Percentiles rank a stretch among this genome's conserved stretches.
Evolutionary conservation across 306 rosid species (phyloP).

Genomic region (Astragalus glycyphyllos): DNA sequence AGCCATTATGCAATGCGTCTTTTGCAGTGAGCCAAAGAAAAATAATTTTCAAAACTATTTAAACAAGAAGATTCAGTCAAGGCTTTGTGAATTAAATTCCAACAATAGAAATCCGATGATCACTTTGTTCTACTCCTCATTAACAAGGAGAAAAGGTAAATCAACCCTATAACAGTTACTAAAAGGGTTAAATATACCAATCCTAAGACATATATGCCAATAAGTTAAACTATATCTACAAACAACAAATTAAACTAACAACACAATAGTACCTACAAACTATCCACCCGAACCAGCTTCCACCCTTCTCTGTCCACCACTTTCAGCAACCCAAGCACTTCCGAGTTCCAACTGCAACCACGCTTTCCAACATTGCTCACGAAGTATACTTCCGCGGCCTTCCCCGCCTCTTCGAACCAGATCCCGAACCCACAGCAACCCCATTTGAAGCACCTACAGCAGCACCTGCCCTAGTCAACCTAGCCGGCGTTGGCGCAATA

Average conservation of each 20-base stretch:
- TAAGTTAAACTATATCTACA: constrained; percentile 45
- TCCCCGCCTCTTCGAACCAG: constrained; percentile 62
- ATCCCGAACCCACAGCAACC: background rate
- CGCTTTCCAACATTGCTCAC: constrained; percentile 7
- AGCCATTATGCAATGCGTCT: background rate
- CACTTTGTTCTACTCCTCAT: constrained; percentile 30
- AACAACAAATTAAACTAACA: constrained; percentile 16
- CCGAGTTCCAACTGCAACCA: background rate
- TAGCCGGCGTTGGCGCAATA: background rate
- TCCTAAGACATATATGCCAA: constrained; percentile 36
- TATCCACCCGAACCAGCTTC: constrained; percentile 10
- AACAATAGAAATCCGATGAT: constrained; percentile 3
- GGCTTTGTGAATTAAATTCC: constrained; percentile 31
- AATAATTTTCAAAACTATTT: constrained; percentile 3
- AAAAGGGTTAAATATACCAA: constrained; percentile 23
- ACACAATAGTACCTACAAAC: constrained; percentile 39
- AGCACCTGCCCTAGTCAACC: background rate
- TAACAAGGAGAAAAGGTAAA: constrained; percentile 8
- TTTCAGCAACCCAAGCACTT: background rate
- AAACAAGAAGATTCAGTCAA: constrained; percentile 13
- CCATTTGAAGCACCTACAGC: constrained; percentile 40
- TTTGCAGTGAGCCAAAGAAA: background rate
- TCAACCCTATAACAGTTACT: constrained; percentile 28
- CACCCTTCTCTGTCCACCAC: background rate
- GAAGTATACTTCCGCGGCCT: constrained; percentile 68